A percentile compares a stretch with the other conserved stretches of the same genome.
These are phyloP conservation scores for Kazachstania viticola DNA, from an alignment of 805 yeast species.

Conservation along the genomic window DNA sequence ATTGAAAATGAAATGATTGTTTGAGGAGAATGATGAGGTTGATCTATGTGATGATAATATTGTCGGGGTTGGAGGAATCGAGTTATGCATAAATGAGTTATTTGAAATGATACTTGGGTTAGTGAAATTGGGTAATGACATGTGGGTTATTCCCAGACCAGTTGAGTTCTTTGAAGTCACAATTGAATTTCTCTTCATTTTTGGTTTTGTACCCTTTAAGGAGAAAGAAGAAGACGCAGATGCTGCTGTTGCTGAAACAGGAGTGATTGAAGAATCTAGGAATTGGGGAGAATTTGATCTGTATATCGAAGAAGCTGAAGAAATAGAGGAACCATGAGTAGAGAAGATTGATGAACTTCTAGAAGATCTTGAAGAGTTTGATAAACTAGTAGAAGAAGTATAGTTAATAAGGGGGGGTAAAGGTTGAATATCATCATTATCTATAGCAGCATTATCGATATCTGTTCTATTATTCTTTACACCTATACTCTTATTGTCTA, in stretches of 20 bases:
- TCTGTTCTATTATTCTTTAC: not conserved
- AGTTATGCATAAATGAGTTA: too few relatives aligned
- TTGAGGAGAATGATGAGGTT: constrained; percentile 1
- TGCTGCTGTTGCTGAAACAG: constrained; percentile 2
- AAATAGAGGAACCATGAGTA: not conserved
- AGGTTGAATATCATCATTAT: too few relatives aligned
- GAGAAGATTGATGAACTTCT: constrained; percentile 7
- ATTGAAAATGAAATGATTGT: too few relatives aligned
- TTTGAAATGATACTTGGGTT: not conserved
- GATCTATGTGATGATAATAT: constrained; percentile 2
- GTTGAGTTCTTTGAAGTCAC: not conserved
- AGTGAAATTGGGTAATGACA: too few relatives aligned
- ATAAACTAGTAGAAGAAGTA: not conserved
- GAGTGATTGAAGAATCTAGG: constrained; percentile 5
- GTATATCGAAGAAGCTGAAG: too few relatives aligned
- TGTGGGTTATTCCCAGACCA: too few relatives aligned
- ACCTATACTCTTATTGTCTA: not conserved
- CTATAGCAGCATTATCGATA: too few relatives aligned
- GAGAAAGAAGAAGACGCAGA: too few relatives aligned
- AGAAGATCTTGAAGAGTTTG: constrained; percentile 3
- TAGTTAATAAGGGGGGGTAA: too few relatives aligned
- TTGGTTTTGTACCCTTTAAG: not conserved
- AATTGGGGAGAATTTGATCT: constrained; percentile 4
- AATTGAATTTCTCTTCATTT: not conserved
- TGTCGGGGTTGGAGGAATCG: constrained; percentile 4